Evolutionary conservation across 768 basidiomycete species (phyloP).

Genomic region (Termitomyces sp.): DNA sequence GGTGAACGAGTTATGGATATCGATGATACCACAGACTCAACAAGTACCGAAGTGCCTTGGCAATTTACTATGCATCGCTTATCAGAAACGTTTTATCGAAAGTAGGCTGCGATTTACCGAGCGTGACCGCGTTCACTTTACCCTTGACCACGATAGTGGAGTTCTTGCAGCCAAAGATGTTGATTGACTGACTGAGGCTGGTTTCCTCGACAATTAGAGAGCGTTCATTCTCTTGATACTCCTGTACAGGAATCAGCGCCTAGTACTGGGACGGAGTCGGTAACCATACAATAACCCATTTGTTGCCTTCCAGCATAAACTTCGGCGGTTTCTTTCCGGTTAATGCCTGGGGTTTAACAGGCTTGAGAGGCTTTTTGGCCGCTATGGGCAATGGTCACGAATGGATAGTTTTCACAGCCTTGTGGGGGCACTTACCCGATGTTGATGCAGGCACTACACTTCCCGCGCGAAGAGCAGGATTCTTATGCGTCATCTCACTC

Average conservation of each 20-base stretch:
- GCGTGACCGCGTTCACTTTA: slow-evolving; percentile 90
- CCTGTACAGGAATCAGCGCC: slow-evolving; percentile 38
- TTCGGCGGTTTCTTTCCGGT: slow-evolving; percentile 90
- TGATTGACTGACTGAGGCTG: slow-evolving; percentile 78
- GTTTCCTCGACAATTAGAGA: slow-evolving; percentile 68
- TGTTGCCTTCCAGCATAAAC: slow-evolving; percentile 84
- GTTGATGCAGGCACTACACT: slow-evolving; percentile 33
- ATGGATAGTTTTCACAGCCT: background rate
- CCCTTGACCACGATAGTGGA: slow-evolving; percentile 79
- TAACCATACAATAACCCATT: slow-evolving; percentile 80
- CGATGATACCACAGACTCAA: slow-evolving; percentile 91
- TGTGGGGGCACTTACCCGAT: slow-evolving; percentile 18
- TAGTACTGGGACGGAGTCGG: background rate
- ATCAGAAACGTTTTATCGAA: slow-evolving; percentile 2
- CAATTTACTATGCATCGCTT: slow-evolving; percentile 62
- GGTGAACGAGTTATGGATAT: slow-evolving; percentile 87
- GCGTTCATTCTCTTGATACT: slow-evolving; percentile 84
- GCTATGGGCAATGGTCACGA: slow-evolving; percentile 14
- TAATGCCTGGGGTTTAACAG: slow-evolving; percentile 78
- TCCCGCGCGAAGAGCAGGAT: slow-evolving; percentile 76
- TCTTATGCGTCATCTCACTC: slow-evolving; percentile 99
- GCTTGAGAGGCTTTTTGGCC: slow-evolving; percentile 67
- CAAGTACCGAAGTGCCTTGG: slow-evolving; percentile 78
- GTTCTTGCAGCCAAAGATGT: slow-evolving; percentile 88
- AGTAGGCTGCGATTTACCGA: slow-evolving; percentile 45